Evolutionary conservation across 139 green algal species (phyloP), one percentile per base, ranked within the genome.

Genomic region (Deuterostichococcus epilithicus): DNA sequence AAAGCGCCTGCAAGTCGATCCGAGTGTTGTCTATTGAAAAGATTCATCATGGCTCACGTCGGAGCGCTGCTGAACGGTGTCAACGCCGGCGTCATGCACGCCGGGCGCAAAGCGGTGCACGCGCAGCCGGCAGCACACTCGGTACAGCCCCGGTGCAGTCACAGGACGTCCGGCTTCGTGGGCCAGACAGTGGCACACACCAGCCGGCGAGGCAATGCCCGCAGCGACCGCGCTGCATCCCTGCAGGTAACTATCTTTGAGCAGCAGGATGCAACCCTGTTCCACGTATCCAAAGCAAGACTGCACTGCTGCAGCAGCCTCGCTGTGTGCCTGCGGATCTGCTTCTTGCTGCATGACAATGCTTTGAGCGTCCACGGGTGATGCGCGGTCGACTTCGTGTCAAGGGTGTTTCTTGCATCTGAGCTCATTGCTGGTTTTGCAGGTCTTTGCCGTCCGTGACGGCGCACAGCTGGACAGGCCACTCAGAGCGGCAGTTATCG

Each of bases 401-500:
- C n/a, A n/a, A n/a, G n/a, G n/a, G n/a, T n/a, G n/a, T n/a, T n/a
- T n/a, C n/a, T n/a, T n/a, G n/a, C n/a, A n/a, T n/a, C n/a, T n/a
- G n/a, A n/a, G n/a, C n/a, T n/a, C 18, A 8, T 82, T n/a, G n/a
- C n/a, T n/a, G n/a, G n/a, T n/a, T n/a, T n/a, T n/a, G 47, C 66
- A 83, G 80, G 86, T 91, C 22, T 69, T 77, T n/a, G 88, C 86
- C 34, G 59, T 97, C 10, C 83, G 77, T 68, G 93, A 97, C 72
- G 93, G 93, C 30, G 84, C 83, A 13, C 68, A 68, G 20, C 83
- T 98, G 28, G 90, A 97, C 76, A 80, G 92, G n/a, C 83, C 84
- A 15, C 90, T 98, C 4, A 87, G 92, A 36, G 94, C 98, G 3
- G 94, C 95, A 44, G 94, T 99, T 34, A 91, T 99, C 38, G 96